Conservation (phyloP, 2,329 filamentous ascomycete genomes). For the Aspergillus sclerotialis region DNA sequence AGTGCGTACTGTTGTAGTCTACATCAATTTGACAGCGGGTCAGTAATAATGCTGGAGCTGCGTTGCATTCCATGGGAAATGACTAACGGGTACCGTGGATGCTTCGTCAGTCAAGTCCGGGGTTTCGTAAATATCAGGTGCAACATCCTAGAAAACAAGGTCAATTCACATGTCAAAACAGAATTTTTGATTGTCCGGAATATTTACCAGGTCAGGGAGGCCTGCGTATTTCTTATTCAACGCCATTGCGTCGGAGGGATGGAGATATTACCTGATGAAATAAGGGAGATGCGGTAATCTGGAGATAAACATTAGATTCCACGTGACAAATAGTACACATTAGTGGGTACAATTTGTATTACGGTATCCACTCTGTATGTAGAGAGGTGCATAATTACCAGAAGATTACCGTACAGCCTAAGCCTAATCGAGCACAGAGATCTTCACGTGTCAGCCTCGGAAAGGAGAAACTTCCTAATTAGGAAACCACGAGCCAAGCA, state of each 20-base stretch:
- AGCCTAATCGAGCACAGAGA: too few relatives aligned
- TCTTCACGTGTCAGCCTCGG: constrained; percentile 3
- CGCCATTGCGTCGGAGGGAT: constrained; percentile 48
- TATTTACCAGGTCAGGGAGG: constrained; percentile 65
- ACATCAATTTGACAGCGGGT: background rate
- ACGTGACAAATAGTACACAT: constrained; percentile 3
- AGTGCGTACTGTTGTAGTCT: constrained; percentile 52
- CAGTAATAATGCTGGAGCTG: background rate
- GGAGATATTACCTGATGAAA: constrained; percentile 1
- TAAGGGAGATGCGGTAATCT: background rate
- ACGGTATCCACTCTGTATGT: too few relatives aligned
- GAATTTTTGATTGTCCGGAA: background rate
- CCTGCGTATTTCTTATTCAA: constrained; percentile 76
- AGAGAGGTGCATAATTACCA: too few relatives aligned
- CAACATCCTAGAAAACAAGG: constrained; percentile 59
- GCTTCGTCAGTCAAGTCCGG: constrained; percentile 86
- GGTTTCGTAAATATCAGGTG: constrained; percentile 94
- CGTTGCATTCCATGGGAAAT: constrained; percentile 2
- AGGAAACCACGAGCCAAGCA: constrained; percentile 1
- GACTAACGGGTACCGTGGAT: constrained; percentile 70
- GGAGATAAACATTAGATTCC: background rate
- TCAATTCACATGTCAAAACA: constrained; percentile 2
- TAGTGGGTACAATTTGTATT: background rate
- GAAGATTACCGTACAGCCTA: too few relatives aligned
- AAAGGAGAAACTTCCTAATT: background rate